phyloP scores from a whole-genome alignment of 2,329 filamentous ascomycete species.

The Incumbomyces delicatus region DNA sequence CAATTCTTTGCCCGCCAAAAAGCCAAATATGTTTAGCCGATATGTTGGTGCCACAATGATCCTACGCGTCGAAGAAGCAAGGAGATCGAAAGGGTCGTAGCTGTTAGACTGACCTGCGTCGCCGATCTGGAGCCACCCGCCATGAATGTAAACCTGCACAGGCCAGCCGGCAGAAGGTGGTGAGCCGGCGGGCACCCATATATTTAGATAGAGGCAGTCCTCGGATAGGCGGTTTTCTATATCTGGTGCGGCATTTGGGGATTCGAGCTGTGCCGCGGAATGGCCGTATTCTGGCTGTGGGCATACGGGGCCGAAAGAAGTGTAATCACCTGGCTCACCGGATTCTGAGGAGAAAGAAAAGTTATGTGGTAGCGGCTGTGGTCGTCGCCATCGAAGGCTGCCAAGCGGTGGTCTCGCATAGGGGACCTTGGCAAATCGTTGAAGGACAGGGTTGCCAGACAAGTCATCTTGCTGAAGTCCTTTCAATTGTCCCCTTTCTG shows the following conservation, averaged over 20 bases:
- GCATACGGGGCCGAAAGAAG: constrained; percentile 30
- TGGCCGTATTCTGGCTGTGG: constrained; percentile 29
- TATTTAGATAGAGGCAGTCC: constrained; percentile 42
- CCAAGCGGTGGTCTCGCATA: constrained; percentile 34
- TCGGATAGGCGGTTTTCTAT: constrained; percentile 29
- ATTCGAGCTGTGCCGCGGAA: constrained; percentile 17
- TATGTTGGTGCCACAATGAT: constrained; percentile 41
- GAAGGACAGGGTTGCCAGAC: constrained; percentile 17
- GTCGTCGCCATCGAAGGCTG: constrained; percentile 30
- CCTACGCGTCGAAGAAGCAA: constrained; percentile 25
- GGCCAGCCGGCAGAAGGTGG: constrained; percentile 22
- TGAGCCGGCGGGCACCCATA: constrained; percentile 35
- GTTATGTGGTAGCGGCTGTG: constrained; percentile 24
- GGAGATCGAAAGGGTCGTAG: constrained; percentile 37
- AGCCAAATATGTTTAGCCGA: constrained; percentile 41
- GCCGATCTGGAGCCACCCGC: constrained; percentile 42
- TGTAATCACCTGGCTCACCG: constrained; percentile 29
- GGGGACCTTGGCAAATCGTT: constrained; percentile 27
- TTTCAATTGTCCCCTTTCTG: constrained; percentile 13
- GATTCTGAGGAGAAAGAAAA: constrained; percentile 23
- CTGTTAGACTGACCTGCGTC: constrained; percentile 34
- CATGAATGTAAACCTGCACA: constrained; percentile 30
- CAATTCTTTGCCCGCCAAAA: constrained; percentile 35
- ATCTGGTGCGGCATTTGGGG: constrained; percentile 21
- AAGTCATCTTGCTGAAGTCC: constrained; percentile 15